Base-by-base conservation (phyloP, 2,329 filamentous ascomycete species). In the Microsporum audouinii region DNA sequence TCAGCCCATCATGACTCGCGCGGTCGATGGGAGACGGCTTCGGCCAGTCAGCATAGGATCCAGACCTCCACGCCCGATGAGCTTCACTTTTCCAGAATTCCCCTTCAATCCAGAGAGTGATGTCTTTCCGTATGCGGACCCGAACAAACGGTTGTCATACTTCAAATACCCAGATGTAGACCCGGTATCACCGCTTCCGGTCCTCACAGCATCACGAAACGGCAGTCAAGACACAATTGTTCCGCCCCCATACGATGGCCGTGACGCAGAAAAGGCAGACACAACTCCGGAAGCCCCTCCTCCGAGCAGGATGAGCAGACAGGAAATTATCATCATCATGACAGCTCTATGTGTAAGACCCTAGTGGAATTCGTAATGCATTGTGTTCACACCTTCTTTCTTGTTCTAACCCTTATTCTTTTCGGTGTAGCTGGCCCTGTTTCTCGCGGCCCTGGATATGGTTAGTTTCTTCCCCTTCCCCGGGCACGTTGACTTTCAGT, bases 381-480 rank as follows among this genome's bases (percentile, higher is more conserved):
- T 23, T 23, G 17, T 23, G 17, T 23, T 23, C 17, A 23, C 1
- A 23, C 17, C 17, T 23, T 23, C 17, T 23, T 23, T 59, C 36
- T 6, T 27, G 3, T 27, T 39, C 41, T 31, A 39, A 60, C 23
- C 27, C 36, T n/a, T 33, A 2, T 10, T 41, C 14, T 23, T 10
- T 8, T 27, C 59, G 56, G 12, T 27, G 27, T 65, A 78, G 76
- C 77, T 84, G 70, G 81, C 81, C 3, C 74, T 85, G n/a, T 82
- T 85, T 61, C 77, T 86, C 17, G 82, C 82, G 4, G 83, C 83
- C 39, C 71, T 86, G 36, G 83, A 86, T 66, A 82, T 84, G 70
- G 76, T 77, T 70, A 60, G 70, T 60, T 57, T 55, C 17, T 3
- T 14, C 12, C 3, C 12, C 8, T 39, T 10, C 33, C 27, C 62